Evolutionary conservation across 306 rosid species (phyloP), one percentile per base, ranked within the genome.

Genomic region (Malus sylvestris): DNA sequence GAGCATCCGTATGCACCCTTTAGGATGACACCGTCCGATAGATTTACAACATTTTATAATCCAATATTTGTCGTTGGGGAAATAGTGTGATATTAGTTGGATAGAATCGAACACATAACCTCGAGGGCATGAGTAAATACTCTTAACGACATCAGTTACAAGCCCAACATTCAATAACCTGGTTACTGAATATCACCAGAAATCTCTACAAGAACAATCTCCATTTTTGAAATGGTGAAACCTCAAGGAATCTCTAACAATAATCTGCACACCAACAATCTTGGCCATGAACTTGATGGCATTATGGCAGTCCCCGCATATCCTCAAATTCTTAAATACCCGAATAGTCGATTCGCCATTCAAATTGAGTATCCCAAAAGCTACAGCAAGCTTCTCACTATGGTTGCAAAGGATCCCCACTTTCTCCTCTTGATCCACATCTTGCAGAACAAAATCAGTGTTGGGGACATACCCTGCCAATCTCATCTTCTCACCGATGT

Each of bases 381-480:
- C 87, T 49, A 85, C 83, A 25, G 83, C 85, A 59, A 88, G 81
- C 78, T 80, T 88, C 84, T 85, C 92, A 74, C 87, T 81, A 33
- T 85, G 90, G 80, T 77, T 64, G 70, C 83, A 81, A 78, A 79
- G 92, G 35, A 76, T 82, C 71, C 82, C 86, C 51, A 76, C 78
- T 78, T 86, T 88, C 19, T 78, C 96, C 67, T 86, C 88, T 79
- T 64, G 82, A 74, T 85, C 89, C 75, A 81, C 80, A 81, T 88
- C 92, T 76, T 88, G 89, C 53, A 88, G 85, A 72, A 80, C 88
- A 80, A 83, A 88, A 59, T 88, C 85, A 71, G 87, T 85, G 70
- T 79, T 83, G 35, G 92, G 89, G 65, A 74, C 84, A 67, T 83
- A 78, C 65, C 92, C 84, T 38, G 82, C 82, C 69, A 73, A 59